Evolutionary conservation across 78 protist genomes (phyloP), one percentile per base, ranked within the genome.

Genomic region (Dictyostelium citrinum): DNA sequence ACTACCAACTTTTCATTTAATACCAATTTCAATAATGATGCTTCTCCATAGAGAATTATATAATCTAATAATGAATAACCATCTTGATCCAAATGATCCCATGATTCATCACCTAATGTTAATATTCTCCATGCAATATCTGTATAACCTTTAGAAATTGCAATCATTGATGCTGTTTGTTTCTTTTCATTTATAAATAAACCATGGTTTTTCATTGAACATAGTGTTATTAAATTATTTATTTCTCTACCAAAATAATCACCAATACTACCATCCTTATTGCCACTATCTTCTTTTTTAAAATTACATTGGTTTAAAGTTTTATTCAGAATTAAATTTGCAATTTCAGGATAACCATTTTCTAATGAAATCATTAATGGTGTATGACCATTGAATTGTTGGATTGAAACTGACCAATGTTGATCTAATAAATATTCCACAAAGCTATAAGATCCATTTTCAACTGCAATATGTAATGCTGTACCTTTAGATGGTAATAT

Each of bases 61-160:
- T 68, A 68, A 29, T 82, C 90, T 1, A 82, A 37, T 29, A 82
- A 27, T 17, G 29, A 20, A 16, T 27, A 29, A 5, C 64, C 90
- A 61, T 82, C 55, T 41, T 82, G 51, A 31, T 82, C 90, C 0
- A 31, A 20, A 20, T 82, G 79, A 10, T 67, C 61, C 90, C 90
- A 82, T 5, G 70, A 45, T 29, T 82, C 90, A 58, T 82, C 45
- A 14, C 61, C 61, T 3, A 14, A 14, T 67, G 11, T 9, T 8
- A 82, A 51, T 43, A 82, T 35, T n/a, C 33, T 41, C 58, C 78
- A 68, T 24, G 90, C 90, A 67, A 82, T 82, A 33, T 82, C 90
- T 11, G 43, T 68, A 70, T 82, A 82, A 20, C 90, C 90, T 39
- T 68, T 61, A 12, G 90, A 82, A 17, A 82, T 24, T 60, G 90